phyloP scores from a whole-genome alignment of 75 land plant species.

The Pseudotsuga menziesii region DNA sequence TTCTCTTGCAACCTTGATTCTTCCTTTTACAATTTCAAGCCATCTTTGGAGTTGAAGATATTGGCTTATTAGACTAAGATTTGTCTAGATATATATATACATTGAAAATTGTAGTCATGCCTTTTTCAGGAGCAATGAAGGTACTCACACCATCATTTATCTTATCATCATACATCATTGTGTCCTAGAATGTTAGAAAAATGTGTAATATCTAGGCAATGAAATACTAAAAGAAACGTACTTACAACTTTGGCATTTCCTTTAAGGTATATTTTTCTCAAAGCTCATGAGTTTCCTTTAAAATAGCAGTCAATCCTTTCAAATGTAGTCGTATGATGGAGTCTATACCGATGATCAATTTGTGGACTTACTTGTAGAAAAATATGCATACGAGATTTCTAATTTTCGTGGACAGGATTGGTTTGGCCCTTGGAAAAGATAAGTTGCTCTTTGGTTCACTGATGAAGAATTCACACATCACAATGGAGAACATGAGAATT shows the following conservation, averaged over 20 bases:
- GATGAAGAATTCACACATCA: not conserved
- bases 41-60: too few relatives aligned
- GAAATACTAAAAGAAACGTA: not conserved
- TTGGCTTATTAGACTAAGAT: too few relatives aligned
- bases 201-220: too few relatives aligned
- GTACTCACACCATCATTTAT: too few relatives aligned
- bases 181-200: too few relatives aligned
- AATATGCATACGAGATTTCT: slow-evolving; percentile 33
- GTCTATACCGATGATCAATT: not conserved
- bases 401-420: slow-evolving; percentile 57
- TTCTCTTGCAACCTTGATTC: too few relatives aligned
- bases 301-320: not conserved
- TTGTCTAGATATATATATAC: too few relatives aligned
- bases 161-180: too few relatives aligned
- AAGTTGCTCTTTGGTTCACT: slow-evolving; percentile 37
- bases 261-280: not conserved
- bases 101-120: too few relatives aligned
- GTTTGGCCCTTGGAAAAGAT: slow-evolving; percentile 46
- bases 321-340: not conserved
- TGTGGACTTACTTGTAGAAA: slow-evolving; percentile 33
- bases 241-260: not conserved
- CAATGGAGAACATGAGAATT: slow-evolving; percentile 1
- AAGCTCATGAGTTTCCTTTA: too few relatives aligned
- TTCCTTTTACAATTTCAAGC: too few relatives aligned
- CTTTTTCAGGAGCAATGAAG: too few relatives aligned